Evolutionary conservation across 495 filamentous ascomycete species (phyloP).

Genomic region (Cudoniella acicularis): DNA sequence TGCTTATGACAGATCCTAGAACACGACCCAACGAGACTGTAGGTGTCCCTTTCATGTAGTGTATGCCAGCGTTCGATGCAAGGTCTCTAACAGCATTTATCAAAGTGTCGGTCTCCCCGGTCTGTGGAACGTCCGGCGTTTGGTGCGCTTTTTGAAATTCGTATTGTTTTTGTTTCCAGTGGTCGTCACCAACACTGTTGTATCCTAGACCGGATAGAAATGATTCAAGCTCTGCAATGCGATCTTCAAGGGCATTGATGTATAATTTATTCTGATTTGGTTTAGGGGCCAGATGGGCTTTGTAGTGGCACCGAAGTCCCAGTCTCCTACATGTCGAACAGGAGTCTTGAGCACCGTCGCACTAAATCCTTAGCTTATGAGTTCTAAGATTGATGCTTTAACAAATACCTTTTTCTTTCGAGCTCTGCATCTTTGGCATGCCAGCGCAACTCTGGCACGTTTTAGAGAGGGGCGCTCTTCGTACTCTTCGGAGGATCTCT

Average conservation of each 20-base stretch:
- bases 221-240: conserved; percentile 29
- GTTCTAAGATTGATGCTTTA: neutral
- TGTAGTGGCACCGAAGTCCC: conserved; percentile 30
- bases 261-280: conserved; percentile 31
- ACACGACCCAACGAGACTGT: conserved; percentile 7
- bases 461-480: too few species aligned
- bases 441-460: conserved; percentile 30
- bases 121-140: neutral
- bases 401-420: conserved; percentile 30
- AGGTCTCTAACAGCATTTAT: conserved; percentile 10
- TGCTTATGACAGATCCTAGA: neutral
- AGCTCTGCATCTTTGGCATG: conserved; percentile 32
- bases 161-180: conserved; percentile 7
- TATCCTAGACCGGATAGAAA: conserved; percentile 25
- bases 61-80: neutral
- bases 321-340: conserved; percentile 29
- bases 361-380: conserved; percentile 21
- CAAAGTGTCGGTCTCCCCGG: neutral
- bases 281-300: conserved; percentile 27
- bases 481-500: too few species aligned
- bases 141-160: too few species aligned
- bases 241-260: conserved; percentile 32
- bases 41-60: neutral
- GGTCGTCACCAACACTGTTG: conserved; percentile 14
- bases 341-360: conserved; percentile 28